Evolutionary conservation across 2,329 filamentous ascomycete species (phyloP).

Genomic region (Aspergillus pseudoglaucus): DNA sequence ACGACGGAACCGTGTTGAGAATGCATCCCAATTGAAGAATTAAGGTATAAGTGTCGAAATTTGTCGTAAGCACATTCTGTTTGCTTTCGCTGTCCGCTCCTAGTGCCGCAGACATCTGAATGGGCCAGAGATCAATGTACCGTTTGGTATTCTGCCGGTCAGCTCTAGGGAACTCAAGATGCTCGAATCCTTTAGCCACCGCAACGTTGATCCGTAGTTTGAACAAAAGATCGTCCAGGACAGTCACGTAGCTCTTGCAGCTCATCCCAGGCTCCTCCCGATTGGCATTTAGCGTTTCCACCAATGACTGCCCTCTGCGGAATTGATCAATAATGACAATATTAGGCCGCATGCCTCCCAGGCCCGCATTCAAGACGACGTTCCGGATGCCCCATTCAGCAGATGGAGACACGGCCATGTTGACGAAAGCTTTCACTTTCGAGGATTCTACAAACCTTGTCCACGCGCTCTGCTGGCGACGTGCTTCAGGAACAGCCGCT

Average conservation of each 20-base stretch:
- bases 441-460: conserved; percentile 81
- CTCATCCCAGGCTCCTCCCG: conserved; percentile 62
- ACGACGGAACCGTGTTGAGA: conserved; percentile 70
- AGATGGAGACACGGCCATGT: conserved; percentile 73
- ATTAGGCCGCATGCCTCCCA: conserved; percentile 85
- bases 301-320: conserved; percentile 52
- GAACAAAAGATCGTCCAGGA: conserved; percentile 73
- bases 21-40: conserved; percentile 84
- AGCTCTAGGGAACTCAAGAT: conserved; percentile 63
- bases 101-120: conserved; percentile 86
- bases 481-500: conserved; percentile 70
- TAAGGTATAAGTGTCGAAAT: conserved; percentile 86
- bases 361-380: conserved; percentile 69
- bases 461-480: conserved; percentile 74
- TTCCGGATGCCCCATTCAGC: conserved; percentile 83
- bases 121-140: conserved; percentile 84
- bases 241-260: conserved; percentile 69
- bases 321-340: conserved; percentile 77
- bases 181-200: conserved; percentile 72
- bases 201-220: conserved; percentile 77
- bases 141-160: conserved; percentile 59
- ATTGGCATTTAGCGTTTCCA: conserved; percentile 48
- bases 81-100: conserved; percentile 58
- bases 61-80: conserved; percentile 68
- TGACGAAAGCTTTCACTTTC: conserved; percentile 82